These are phyloP conservation scores for Physcomitrium patens DNA, from an alignment of 225 moss, liverwort and hornwort species.

Conservation along the genomic window DNA sequence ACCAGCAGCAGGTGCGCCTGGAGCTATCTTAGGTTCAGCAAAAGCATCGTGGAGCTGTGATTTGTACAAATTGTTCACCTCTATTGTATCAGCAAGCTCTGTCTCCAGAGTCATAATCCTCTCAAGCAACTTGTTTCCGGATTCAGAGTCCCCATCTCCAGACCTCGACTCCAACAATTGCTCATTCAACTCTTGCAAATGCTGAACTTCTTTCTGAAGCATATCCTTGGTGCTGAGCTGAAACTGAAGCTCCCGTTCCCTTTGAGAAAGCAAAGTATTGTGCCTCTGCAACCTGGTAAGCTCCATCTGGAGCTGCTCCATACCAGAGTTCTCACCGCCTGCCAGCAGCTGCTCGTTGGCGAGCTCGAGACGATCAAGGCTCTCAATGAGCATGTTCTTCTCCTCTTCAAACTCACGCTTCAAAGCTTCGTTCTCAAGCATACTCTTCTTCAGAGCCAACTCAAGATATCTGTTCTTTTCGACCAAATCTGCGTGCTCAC, in stretches of 20 bases:
- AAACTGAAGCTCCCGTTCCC: slow-evolving; percentile 63
- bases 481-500: slow-evolving; percentile 28
- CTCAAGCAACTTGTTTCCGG: slow-evolving; percentile 54
- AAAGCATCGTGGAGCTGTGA: slow-evolving; percentile 60
- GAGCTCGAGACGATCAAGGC: slow-evolving; percentile 58
- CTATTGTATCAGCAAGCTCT: slow-evolving; percentile 59
- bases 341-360: slow-evolving; percentile 57
- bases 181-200: slow-evolving; percentile 58
- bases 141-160: slow-evolving; percentile 39
- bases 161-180: slow-evolving; percentile 53
- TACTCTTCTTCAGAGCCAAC: slow-evolving; percentile 41
- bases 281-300: slow-evolving; percentile 62
- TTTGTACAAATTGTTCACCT: slow-evolving; percentile 64
- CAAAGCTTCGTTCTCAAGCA: slow-evolving; percentile 41
- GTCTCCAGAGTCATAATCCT: slow-evolving; percentile 57
- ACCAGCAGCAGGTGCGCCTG: slow-evolving; percentile 10
- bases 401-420: slow-evolving; percentile 54
- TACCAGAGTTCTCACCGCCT: slow-evolving; percentile 60
- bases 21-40: slow-evolving; percentile 37
- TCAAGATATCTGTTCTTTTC: slow-evolving; percentile 53
- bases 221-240: slow-evolving; percentile 65
- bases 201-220: slow-evolving; percentile 68
- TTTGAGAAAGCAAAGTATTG: slow-evolving; percentile 50
- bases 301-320: slow-evolving; percentile 68
- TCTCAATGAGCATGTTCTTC: slow-evolving; percentile 40